Conservation (phyloP, 352 stramenopile genomes). For the Phytophthora litchii region DNA sequence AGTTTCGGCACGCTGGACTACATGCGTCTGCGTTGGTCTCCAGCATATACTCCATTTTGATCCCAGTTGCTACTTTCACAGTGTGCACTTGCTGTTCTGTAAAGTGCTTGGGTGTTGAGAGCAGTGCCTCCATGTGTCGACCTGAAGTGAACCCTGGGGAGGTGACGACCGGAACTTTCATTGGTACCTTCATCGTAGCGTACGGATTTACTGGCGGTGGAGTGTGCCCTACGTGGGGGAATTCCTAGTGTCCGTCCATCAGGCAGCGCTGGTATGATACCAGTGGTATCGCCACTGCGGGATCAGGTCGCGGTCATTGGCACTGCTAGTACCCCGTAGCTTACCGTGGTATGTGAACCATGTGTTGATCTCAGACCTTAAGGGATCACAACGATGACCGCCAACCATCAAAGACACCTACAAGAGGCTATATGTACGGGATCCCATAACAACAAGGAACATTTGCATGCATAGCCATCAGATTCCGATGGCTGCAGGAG, state of each 20-base stretch:
- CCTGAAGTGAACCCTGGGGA: constrained; percentile 29
- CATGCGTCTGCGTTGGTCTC: constrained; percentile 20
- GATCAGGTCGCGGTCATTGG: constrained; percentile 15
- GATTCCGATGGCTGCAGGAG: too few species aligned
- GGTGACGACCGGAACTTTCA: constrained; percentile 25
- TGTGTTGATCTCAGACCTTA: constrained; percentile 26
- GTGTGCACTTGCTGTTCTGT: constrained; percentile 25
- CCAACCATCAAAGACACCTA: neutral
- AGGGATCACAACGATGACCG: neutral
- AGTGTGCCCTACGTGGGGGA: neutral
- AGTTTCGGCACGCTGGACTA: constrained; percentile 14
- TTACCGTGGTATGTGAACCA: constrained; percentile 18
- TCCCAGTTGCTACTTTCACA: constrained; percentile 37
- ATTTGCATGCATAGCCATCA: neutral
- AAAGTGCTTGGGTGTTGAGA: constrained; percentile 37
- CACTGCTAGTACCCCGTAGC: neutral
- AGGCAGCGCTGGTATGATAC: neutral
- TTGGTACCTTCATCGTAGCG: constrained; percentile 19
- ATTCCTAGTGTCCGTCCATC: constrained; percentile 10
- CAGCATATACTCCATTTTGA: constrained; percentile 49
- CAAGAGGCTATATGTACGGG: too few species aligned
- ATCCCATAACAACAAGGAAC: too few species aligned
- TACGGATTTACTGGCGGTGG: neutral
- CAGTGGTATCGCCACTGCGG: neutral
- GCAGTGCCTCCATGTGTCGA: constrained; percentile 36